Percentiles rank a stretch among this genome's conserved stretches.
phyloP scores from a whole-genome alignment of 495 filamentous ascomycete species.

The Penicillium cinerascens region DNA sequence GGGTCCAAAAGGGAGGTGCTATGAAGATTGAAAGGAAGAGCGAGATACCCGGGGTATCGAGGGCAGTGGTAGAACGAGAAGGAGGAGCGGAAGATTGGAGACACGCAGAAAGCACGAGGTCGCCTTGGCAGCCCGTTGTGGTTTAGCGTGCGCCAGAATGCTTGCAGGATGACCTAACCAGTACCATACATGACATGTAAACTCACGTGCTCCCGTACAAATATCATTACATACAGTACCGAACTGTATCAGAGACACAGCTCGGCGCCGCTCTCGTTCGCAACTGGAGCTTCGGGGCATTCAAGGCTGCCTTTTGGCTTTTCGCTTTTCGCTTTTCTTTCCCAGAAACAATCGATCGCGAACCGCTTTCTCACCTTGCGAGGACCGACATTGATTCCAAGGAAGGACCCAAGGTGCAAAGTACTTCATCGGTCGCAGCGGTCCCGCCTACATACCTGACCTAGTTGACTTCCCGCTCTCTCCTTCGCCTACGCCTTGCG shows the following conservation, averaged over 20 bases:
- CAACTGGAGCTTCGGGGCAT: constrained; percentile 15
- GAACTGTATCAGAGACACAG: constrained; percentile 9
- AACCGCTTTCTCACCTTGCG: neutral
- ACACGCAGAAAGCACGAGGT: constrained; percentile 22
- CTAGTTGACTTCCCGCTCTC: constrained; percentile 21
- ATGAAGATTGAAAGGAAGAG: constrained; percentile 13
- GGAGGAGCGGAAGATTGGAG: constrained; percentile 12
- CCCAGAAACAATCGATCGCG: constrained; percentile 6
- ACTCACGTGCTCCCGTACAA: constrained; percentile 8
- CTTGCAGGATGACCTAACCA: constrained; percentile 13
- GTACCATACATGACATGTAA: constrained; percentile 10
- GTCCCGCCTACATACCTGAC: constrained; percentile 25
- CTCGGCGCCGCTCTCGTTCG: constrained; percentile 25
- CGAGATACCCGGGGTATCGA: constrained; percentile 29
- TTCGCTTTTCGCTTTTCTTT: neutral
- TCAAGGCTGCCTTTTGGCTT: neutral
- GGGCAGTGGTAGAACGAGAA: constrained; percentile 12
- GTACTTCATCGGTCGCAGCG: constrained; percentile 12
- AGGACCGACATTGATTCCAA: neutral
- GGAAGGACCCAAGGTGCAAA: neutral
- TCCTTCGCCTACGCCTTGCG: constrained; percentile 20
- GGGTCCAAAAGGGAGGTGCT: constrained; percentile 1
- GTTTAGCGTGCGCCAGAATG: constrained; percentile 24
- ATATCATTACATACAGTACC: constrained; percentile 1
- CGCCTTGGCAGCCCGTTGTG: constrained; percentile 31